Evolutionary conservation across 345 rosid species (phyloP), one percentile per base, ranked within the genome.

Genomic region (Streptanthus diversifolius): DNA sequence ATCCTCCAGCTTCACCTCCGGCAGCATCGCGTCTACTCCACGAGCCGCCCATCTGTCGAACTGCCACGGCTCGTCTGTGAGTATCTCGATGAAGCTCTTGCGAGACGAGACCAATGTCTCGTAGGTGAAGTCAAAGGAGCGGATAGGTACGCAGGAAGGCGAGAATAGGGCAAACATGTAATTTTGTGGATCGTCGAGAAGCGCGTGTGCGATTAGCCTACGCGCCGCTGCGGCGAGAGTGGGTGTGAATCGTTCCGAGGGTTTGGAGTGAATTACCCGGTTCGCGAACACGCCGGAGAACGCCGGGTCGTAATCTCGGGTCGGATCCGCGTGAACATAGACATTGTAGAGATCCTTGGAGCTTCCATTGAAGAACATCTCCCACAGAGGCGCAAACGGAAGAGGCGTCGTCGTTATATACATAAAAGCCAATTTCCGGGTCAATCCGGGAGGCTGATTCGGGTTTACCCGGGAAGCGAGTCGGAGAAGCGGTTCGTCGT

Each of bases 21-120:
- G 91, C 0, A 87, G 71, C 96, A 92, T 92, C 72, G 85, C 86
- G 2, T 79, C 63, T 0, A n/a, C 14, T 1, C 96, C 98, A 73
- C 92, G 91, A 76, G 90, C 95, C 29, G 88, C 88, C 95, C 96
- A 92, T 37, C 98, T 66, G 9, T 73, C 92, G 66, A 33, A 83
- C 12, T 81, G 63, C 47, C 91, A 84, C 1, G 68, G 70, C 84
- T 90, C 92, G 68, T 83, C 69, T 14, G 61, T 51, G 1, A 92
- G 82, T 14, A 88, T 80, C 81, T 90, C 96, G 74, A 90, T 77
- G 80, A 92, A 90, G 83, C 98, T 92, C 70, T 59, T 77, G 63
- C 29, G 40, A 3, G 66, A 90, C 0, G 56, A 22, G 3, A 72
- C 62, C 14, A 88, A 19, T 3, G 83, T 81, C 15, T 21, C 13